Percentiles rank a stretch among this genome's conserved stretches.
These are phyloP conservation scores for Pestalotiopsis sp. DNA, from an alignment of 2,329 filamentous ascomycete species.

Conservation along the genomic window DNA sequence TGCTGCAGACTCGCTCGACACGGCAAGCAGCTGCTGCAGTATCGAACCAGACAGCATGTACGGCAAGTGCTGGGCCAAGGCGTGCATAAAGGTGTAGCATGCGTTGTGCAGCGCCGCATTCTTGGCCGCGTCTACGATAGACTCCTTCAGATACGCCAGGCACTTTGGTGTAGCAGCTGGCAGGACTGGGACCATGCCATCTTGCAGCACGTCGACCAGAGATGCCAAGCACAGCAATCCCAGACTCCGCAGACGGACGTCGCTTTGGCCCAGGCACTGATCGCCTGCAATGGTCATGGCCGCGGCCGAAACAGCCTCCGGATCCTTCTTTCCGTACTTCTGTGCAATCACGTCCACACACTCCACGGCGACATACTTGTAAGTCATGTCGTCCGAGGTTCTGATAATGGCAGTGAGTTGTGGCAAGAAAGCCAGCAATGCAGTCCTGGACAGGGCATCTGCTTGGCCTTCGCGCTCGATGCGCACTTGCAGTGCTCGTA, in stretches of 20 bases:
- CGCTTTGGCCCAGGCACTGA: conserved; percentile 74
- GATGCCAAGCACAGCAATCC: conserved; percentile 89
- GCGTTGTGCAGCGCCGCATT: conserved; percentile 77
- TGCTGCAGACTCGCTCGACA: conserved; percentile 74
- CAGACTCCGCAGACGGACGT: conserved; percentile 76
- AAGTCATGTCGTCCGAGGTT: conserved; percentile 70
- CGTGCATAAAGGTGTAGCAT: conserved; percentile 76
- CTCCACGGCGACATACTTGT: conserved; percentile 83
- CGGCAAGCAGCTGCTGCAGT: conserved; percentile 70
- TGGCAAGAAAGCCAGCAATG: conserved; percentile 78
- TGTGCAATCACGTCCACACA: conserved; percentile 93
- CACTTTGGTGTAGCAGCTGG: conserved; percentile 75
- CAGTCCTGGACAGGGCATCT: conserved; percentile 68
- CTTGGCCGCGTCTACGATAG: conserved; percentile 54
- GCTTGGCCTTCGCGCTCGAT: conserved; percentile 74
- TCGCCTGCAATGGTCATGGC: conserved; percentile 77
- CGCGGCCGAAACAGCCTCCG: conserved; percentile 73
- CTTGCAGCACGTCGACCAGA: conserved; percentile 83
- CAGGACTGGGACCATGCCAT: conserved; percentile 82
- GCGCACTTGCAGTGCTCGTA: conserved; percentile 78
- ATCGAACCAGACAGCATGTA: conserved; percentile 84
- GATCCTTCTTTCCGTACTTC: conserved; percentile 92
- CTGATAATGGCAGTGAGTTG: conserved; percentile 77
- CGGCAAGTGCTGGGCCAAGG: conserved; percentile 80
- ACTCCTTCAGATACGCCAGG: conserved; percentile 70